Base-by-base conservation (phyloP, 1,284 basidiomycete genomes). In the Caloboletus inedulis region DNA sequence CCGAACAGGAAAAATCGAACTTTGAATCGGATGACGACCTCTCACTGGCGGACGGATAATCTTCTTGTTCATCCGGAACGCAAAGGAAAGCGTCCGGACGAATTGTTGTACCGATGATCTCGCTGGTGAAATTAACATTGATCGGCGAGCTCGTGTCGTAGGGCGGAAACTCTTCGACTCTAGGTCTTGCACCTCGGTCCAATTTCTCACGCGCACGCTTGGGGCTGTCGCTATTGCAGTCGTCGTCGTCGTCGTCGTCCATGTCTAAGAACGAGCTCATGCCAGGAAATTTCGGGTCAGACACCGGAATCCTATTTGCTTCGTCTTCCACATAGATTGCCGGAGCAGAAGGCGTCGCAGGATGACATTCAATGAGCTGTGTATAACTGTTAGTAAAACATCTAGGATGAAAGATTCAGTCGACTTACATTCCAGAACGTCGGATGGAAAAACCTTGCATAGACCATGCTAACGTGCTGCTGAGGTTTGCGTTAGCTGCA, bases 281-380 rank as follows among this genome's bases (percentile, higher is more conserved):
- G 1, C 60, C 64, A 34, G 45, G 55, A 1, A 29, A 34, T 4
- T 34, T 46, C 13, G 50, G 37, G 3, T 41, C 53, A 16, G 50
- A 39, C 19, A 4, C 14, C 0, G 54, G 51, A 23, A 33, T n/a
- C 9, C 46, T 44, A 3, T 21, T n/a, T 0, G 46, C 43, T 51
- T 66, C 64, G 12, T 59, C 52, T 49, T 63, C 64, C 35, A 67
- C 61, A 29, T 21, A 51, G n/a, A 67, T 63, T 6, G 61, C 50
- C 7, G 54, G 62, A 10, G 56, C 14, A 8, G 43, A 55, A 31
- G 54, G 2, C 14, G 56, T 67, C 12, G 41, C 54, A 31, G 61
- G 53, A 46, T 62, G 45, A 43, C 30, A 54, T 4, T 65, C 59
- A 0, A 67, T 52, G 4, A 53, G n/a, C 65, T 64, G 16, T 2